Conservation (phyloP, 371 early-diverging fungal genomes). For the Nematocida minor region DNA sequence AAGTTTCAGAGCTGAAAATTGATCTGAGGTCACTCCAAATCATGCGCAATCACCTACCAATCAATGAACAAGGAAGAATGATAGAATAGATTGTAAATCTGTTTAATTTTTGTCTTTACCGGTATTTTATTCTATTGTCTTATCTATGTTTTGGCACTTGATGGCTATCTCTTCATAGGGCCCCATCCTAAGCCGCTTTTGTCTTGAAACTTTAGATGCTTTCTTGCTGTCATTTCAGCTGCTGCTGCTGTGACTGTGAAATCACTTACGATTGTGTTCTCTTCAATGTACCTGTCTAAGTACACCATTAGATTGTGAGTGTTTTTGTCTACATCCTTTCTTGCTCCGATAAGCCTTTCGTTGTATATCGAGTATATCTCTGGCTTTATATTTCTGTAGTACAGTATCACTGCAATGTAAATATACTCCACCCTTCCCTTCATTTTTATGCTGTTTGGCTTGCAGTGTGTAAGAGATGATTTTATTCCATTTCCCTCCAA, state of each 20-base stretch:
- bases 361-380: neutral
- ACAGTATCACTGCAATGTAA: constrained; percentile 67
- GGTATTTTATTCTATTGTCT: neutral
- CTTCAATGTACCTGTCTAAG: neutral
- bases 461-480: constrained; percentile 81
- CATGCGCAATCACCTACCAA: too few species aligned
- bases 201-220: constrained; percentile 42
- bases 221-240: neutral
- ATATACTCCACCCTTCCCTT: constrained; percentile 77
- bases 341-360: neutral
- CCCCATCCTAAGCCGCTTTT: constrained; percentile 39
- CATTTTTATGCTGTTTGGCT: constrained; percentile 79
- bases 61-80: too few species aligned
- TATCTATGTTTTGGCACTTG: neutral
- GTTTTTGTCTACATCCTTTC: neutral
- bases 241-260: neutral
- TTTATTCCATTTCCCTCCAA: constrained; percentile 80
- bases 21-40: too few species aligned
- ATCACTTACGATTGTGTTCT: neutral
- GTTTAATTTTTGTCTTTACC: neutral
- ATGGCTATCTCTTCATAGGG: constrained; percentile 10
- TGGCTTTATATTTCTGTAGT: constrained; percentile 14
- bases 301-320: constrained; percentile 6
- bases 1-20: too few species aligned
- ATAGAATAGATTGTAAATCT: too few species aligned